A percentile compares a stretch with the other conserved stretches of the same genome.
These are phyloP conservation scores for Globisporangium cystogenes DNA, from an alignment of 352 stramenopile species.

Conservation along the genomic window DNA sequence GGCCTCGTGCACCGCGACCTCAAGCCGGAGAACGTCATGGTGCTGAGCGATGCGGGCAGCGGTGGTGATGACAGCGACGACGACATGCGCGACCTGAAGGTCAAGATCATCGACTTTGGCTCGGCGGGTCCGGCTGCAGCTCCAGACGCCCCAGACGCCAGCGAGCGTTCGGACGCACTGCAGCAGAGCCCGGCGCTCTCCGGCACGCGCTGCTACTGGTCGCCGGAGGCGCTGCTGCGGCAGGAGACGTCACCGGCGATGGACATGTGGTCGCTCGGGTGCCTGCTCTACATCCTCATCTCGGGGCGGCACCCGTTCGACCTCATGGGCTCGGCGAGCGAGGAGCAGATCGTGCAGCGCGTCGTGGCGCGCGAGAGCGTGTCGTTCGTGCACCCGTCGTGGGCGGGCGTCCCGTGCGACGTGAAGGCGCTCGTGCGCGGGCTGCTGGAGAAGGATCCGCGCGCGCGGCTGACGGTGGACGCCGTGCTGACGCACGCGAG, in stretches of 20 bases:
- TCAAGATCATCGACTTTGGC: constrained; percentile 90
- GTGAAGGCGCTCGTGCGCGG: constrained; percentile 63
- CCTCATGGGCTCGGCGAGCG: constrained; percentile 60
- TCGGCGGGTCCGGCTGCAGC: constrained; percentile 23
- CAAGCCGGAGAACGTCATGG: constrained; percentile 88
- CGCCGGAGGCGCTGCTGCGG: constrained; percentile 59
- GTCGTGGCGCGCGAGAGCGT: constrained; percentile 34
- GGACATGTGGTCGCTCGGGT: constrained; percentile 88
- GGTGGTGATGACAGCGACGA: constrained; percentile 8
- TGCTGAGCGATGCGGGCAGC: constrained; percentile 15
- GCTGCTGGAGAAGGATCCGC: constrained; percentile 70
- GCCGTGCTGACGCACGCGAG: constrained; percentile 42
- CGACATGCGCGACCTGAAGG: constrained; percentile 16
- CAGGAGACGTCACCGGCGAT: constrained; percentile 64
- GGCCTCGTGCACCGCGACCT: constrained; percentile 83
- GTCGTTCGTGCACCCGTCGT: constrained; percentile 55
- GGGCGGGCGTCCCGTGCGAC: constrained; percentile 36
- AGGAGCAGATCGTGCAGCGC: constrained; percentile 71
- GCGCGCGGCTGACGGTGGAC: constrained; percentile 33
- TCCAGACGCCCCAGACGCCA: constrained; percentile 1
- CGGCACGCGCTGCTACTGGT: constrained; percentile 83
- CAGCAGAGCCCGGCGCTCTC: constrained; percentile 23
- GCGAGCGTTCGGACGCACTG: background rate
- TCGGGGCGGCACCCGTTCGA: constrained; percentile 85
- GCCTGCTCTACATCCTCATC: constrained; percentile 87